phyloP scores from a whole-genome alignment of 2,329 filamentous ascomycete species.

The Lachnellula hyalina region DNA sequence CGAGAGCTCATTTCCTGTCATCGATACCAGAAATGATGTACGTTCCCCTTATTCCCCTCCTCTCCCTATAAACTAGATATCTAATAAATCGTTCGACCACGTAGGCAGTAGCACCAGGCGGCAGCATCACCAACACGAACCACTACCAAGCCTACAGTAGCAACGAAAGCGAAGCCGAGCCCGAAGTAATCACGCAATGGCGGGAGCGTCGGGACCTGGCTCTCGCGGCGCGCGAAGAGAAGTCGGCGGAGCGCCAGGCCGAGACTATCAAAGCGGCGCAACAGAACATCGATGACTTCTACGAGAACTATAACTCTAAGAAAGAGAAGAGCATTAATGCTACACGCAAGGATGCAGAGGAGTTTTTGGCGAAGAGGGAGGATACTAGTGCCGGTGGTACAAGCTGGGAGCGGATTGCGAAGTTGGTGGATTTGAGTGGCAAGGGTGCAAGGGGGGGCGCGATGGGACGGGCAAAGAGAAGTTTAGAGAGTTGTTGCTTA shows the following conservation, averaged over 20 bases:
- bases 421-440: constrained; percentile 93
- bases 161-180: constrained; percentile 61
- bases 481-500: constrained; percentile 85
- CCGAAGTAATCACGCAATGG: constrained; percentile 87
- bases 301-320: constrained; percentile 98
- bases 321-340: constrained; percentile 90
- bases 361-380: constrained; percentile 83
- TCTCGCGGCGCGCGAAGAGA: constrained; percentile 77
- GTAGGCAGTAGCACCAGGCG: constrained; percentile 67
- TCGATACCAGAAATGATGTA: constrained; percentile 65
- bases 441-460: constrained; percentile 86
- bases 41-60: constrained; percentile 8
- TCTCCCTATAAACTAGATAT: background rate
- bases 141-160: constrained; percentile 25
- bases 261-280: constrained; percentile 86
- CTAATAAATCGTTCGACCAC: constrained; percentile 1
- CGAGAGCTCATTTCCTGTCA: constrained; percentile 85
- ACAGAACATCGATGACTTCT: constrained; percentile 96
- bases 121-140: constrained; percentile 68
- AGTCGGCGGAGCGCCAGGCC: constrained; percentile 74
- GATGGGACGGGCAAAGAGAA: constrained; percentile 88
- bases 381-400: constrained; percentile 93
- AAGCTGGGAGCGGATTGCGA: constrained; percentile 97
- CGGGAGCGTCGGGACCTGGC: constrained; percentile 80
- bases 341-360: constrained; percentile 85